Percentiles rank a stretch among this genome's conserved stretches.
Evolutionary conservation across 352 stramenopile species (phyloP).

Genomic region (Phytophthora cryptogea): DNA sequence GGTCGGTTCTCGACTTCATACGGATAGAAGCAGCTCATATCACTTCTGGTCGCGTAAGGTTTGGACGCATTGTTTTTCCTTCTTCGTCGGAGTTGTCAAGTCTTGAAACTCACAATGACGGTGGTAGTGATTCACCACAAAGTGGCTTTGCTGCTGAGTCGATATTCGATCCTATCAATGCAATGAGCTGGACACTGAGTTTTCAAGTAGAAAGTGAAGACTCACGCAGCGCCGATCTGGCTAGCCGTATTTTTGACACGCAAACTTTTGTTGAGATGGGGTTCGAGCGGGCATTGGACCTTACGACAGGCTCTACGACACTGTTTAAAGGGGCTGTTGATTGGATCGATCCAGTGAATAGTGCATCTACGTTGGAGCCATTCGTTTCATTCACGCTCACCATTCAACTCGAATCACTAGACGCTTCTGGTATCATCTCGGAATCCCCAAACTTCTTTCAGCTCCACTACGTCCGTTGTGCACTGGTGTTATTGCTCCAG

Average conservation of each 20-base stretch:
- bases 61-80: constrained; percentile 15
- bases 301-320: background rate
- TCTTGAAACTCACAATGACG: constrained; percentile 13
- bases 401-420: constrained; percentile 9
- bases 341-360: constrained; percentile 8
- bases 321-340: constrained; percentile 8
- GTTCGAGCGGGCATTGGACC: constrained; percentile 8
- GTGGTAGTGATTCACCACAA: background rate
- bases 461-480: constrained; percentile 21
- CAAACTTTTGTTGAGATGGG: constrained; percentile 4
- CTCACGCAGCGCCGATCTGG: constrained; percentile 1
- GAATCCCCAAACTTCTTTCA: constrained; percentile 25
- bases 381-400: constrained; percentile 24
- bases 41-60: constrained; percentile 1
- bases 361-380: background rate
- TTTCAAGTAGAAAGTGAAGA: constrained; percentile 16
- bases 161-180: constrained; percentile 21
- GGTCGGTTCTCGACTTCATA: constrained; percentile 21
- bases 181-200: constrained; percentile 16
- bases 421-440: constrained; percentile 11
- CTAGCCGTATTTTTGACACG: background rate
- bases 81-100: constrained; percentile 4
- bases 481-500: constrained; percentile 23
- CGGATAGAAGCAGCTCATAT: background rate
- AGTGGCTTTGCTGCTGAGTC: constrained; percentile 5